phyloP scores from a whole-genome alignment of 1,139 yeast species.

The Hansenula lynferdii region DNA sequence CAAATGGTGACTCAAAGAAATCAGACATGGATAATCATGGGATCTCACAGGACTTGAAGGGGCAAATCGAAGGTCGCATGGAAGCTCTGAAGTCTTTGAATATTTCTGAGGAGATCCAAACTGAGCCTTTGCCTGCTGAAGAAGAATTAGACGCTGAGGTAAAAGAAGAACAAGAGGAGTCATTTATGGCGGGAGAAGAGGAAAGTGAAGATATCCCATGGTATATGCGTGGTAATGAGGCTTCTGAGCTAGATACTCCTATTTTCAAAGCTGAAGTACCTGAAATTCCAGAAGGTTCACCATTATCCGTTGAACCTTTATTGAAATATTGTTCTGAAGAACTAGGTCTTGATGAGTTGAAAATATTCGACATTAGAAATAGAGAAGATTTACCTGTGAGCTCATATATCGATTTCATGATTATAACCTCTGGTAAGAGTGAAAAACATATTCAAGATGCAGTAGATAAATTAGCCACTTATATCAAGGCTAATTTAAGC shows the following conservation, averaged over 20 bases:
- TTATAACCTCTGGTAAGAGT: constrained; percentile 76
- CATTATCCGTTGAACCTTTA: constrained; percentile 42
- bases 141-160: background rate
- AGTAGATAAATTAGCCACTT: constrained; percentile 48
- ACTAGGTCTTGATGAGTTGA: constrained; percentile 60
- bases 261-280: constrained; percentile 35
- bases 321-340: constrained; percentile 46
- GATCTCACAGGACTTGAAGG: no score
- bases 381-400: constrained; percentile 41
- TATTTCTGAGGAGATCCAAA: no score
- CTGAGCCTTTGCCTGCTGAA: no score
- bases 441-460: constrained; percentile 74
- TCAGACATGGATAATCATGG: no score
- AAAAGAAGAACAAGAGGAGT: background rate
- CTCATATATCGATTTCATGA: constrained; percentile 41
- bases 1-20: no score
- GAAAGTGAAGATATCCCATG: constrained; percentile 42
- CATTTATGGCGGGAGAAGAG: background rate
- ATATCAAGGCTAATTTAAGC: constrained; percentile 38
- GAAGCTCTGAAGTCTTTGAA: no score
- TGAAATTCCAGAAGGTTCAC: constrained; percentile 51
- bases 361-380: constrained; percentile 52
- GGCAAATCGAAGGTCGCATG: no score
- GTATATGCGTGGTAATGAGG: constrained; percentile 52
- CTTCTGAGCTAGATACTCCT: constrained; percentile 34